Base-by-base conservation (phyloP, 1,284 basidiomycete species). In the Fomitopsis pinicola region DNA sequence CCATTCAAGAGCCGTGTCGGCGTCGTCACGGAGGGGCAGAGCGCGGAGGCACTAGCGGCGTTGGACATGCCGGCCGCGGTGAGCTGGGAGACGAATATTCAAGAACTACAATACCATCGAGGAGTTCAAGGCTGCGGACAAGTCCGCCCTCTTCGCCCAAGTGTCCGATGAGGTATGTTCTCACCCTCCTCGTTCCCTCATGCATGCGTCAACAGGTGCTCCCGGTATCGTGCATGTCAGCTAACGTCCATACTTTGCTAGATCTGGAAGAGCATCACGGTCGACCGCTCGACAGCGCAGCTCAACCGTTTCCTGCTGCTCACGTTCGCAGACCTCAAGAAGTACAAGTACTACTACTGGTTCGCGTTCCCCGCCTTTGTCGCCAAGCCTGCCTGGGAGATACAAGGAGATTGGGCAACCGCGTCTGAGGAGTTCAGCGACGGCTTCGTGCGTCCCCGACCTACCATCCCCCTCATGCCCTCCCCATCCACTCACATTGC, bases 311-410 rank as follows among this genome's bases (percentile, higher is more conserved):
- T 98, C 76, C 80, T 98, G 15, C 79, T 97, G 30, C 90, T 99
- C 66, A 94, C 95, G 0, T 99, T 91, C 69, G 93, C 97, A 0
- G 97, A 99, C 74, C 87, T 99, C 62, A 99, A 99, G 81, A 98
- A 97, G 75, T 98, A 97, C 80, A 91, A 91, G 65, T 98, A 94
- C 74, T 95, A 91, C 72, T 98, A 99, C 76, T 98, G 97, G 96
- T 98, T 98, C 69, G 92, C 92, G 0, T 97, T 98, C 74, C 97
- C 97, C 0, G 94, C 95, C 0, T 87, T 98, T 61, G 86, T 91
- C 0, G 82, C 91, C 15, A 93, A 92, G 66, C 94, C 95, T 3
- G 84, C 87, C 0, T 97, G 95, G 95, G 87, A 94, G 75, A 83
- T 94, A 61, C 76, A 79, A 42, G 80, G 79, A 17, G 75, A 79